Percentiles rank a stretch among this genome's conserved stretches.
Conservation (phyloP, 495 filamentous ascomycete species). For the Penicillium desertorum region DNA sequence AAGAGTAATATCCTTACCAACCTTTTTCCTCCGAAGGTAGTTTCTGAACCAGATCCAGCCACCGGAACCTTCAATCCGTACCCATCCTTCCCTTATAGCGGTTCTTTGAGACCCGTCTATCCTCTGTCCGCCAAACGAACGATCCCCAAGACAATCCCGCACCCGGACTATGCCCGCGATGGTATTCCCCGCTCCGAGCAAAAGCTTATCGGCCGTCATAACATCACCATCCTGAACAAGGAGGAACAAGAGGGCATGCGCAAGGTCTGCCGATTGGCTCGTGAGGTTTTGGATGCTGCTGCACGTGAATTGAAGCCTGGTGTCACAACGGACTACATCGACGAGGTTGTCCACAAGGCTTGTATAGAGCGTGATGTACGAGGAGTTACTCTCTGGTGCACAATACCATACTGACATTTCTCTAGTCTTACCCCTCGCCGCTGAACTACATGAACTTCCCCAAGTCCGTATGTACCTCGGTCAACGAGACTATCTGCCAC, state of each 20-base stretch:
- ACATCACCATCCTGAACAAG: conserved; percentile 76
- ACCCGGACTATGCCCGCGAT: conserved; percentile 81
- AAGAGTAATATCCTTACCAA: conserved; percentile 73
- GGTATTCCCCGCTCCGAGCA: conserved; percentile 81
- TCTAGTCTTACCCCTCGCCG: conserved; percentile 92
- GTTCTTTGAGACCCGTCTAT: conserved; percentile 81
- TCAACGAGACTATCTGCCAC: conserved; percentile 97
- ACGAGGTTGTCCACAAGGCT: conserved; percentile 93
- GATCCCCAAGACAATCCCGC: conserved; percentile 76
- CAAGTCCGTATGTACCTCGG: conserved; percentile 94
- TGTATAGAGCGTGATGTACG: conserved; percentile 86
- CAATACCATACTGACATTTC: conserved; percentile 17
- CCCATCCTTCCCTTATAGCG: conserved; percentile 79
- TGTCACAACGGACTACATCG: conserved; percentile 93
- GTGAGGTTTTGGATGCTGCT: conserved; percentile 92
- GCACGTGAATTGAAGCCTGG: conserved; percentile 79
- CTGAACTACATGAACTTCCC: conserved; percentile 96
- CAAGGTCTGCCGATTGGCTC: conserved; percentile 81
- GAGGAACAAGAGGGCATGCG: conserved; percentile 85
- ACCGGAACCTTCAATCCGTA: conserved; percentile 88
- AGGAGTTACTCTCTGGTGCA: conserved; percentile 24
- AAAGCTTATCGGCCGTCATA: conserved; percentile 66
- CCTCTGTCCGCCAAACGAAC: conserved; percentile 73
- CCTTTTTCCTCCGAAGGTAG: conserved; percentile 67
- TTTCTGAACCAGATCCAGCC: conserved; percentile 87